phyloP scores from a whole-genome alignment of 768 basidiomycete species.

The Steccherinum ochraceum region DNA sequence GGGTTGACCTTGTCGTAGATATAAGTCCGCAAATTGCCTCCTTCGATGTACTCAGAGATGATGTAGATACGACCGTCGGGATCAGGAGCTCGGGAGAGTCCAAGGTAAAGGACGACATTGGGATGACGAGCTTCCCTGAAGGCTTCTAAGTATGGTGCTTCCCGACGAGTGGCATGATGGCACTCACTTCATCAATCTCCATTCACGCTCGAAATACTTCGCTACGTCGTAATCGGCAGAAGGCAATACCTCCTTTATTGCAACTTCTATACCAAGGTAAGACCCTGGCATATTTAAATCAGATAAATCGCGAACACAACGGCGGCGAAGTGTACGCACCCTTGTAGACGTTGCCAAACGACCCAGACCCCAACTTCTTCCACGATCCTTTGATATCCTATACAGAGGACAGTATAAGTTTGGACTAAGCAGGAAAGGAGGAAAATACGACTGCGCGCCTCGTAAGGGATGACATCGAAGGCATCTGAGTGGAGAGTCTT shows the following conservation, averaged over 20 bases:
- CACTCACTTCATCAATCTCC: conserved; percentile 87
- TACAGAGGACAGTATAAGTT: no score
- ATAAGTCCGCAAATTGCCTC: conserved; percentile 85
- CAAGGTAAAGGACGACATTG: conserved; percentile 90
- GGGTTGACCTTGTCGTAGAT: conserved; percentile 80
- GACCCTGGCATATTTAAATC: no score
- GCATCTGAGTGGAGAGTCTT: conserved; percentile 44
- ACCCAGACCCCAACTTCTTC: conserved; percentile 89
- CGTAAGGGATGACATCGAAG: conserved; percentile 85
- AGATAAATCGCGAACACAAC: no score
- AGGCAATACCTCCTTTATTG: conserved; percentile 93
- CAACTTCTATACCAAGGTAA: conserved; percentile 94
- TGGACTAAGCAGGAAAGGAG: no score
- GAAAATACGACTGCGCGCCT: no score
- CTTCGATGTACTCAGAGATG: conserved; percentile 91
- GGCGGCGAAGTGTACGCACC: conserved; percentile 36
- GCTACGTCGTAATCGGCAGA: conserved; percentile 89
- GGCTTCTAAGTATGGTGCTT: conserved; percentile 2
- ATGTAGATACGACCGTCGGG: conserved; percentile 87
- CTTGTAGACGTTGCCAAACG: conserved; percentile 90
- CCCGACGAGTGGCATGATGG: conserved; percentile 2
- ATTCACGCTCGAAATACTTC: conserved; percentile 99
- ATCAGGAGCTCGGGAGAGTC: conserved; percentile 73
- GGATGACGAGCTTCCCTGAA: conserved; percentile 80
- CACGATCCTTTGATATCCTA: conserved; percentile 85